Percentiles rank a stretch among this genome's conserved stretches.
Conservation (phyloP, 108 stramenopile species). For the Epipyxis sp. region DNA sequence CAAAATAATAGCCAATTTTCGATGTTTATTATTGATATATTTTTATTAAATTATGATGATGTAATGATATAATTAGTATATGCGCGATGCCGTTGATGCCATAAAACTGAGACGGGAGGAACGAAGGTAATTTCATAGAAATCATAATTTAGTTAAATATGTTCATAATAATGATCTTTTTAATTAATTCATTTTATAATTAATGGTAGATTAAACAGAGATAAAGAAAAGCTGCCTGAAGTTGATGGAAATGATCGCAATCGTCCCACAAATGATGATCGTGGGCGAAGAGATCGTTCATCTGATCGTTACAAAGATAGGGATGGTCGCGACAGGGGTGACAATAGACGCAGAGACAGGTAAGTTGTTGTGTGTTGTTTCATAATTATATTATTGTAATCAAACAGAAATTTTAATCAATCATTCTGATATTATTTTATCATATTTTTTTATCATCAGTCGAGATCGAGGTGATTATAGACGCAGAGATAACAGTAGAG, state of each 20-base stretch:
- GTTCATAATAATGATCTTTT: not conserved
- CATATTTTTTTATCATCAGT: too few species aligned
- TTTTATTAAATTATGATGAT: not conserved
- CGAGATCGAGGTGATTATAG: too few species aligned
- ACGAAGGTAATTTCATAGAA: not conserved
- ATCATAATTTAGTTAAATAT: not conserved
- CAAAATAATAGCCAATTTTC: not conserved
- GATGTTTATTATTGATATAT: not conserved
- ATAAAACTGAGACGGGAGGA: not conserved
- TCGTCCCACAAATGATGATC: too few species aligned
- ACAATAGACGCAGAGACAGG: too few species aligned
- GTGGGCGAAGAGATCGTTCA: too few species aligned
- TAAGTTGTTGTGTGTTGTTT: too few species aligned
- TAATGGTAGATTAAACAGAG: not conserved
- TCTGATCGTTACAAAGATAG: too few species aligned
- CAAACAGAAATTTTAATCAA: too few species aligned
- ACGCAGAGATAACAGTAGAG: too few species aligned
- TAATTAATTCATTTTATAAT: not conserved
- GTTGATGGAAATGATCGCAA: not conserved
- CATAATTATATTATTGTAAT: too few species aligned
- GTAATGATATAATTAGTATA: not conserved
- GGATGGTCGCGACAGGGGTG: too few species aligned
- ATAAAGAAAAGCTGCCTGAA: not conserved
- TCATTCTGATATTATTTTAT: too few species aligned
- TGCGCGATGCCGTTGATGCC: not conserved